Percentiles rank a stretch among this genome's conserved stretches.
Conservation (phyloP, 257 asterid genomes). For the Nicotiana paniculata region DNA sequence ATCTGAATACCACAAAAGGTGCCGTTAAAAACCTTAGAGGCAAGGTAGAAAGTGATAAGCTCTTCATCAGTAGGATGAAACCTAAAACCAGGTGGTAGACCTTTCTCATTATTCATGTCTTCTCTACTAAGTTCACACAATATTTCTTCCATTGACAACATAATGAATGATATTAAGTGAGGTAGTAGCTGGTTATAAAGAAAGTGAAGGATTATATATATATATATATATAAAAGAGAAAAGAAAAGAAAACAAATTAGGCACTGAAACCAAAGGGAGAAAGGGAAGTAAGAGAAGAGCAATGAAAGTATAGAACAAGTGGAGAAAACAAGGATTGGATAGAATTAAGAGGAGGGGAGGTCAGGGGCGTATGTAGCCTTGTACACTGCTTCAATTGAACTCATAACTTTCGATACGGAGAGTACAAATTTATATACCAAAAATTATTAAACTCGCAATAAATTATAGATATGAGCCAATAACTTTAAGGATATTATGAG, state of each 20-base stretch:
- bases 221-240: not conserved
- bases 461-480: too few species aligned
- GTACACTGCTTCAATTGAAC: too few species aligned
- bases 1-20: slow-evolving; percentile 38
- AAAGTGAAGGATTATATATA: not conserved
- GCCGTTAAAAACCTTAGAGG: slow-evolving; percentile 60
- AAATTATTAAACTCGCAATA: too few species aligned
- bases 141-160: slow-evolving; percentile 62
- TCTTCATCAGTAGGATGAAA: slow-evolving; percentile 89
- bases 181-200: not conserved
- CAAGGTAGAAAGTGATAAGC: slow-evolving; percentile 66
- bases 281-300: not conserved
- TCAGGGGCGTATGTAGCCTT: too few species aligned
- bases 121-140: slow-evolving; percentile 48
- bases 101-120: slow-evolving; percentile 31
- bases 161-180: not conserved
- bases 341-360: not conserved
- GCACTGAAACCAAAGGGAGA: slow-evolving; percentile 22
- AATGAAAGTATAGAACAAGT: not conserved
- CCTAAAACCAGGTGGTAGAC: slow-evolving; percentile 76
- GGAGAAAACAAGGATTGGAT: not conserved
- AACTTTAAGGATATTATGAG: too few species aligned
- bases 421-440: too few species aligned
- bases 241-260: not conserved
- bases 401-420: too few species aligned